Percentiles rank a stretch among this genome's conserved stretches.
phyloP scores from a whole-genome alignment of 495 filamentous ascomycete genomes.

The Penicillium bovifimosum region DNA sequence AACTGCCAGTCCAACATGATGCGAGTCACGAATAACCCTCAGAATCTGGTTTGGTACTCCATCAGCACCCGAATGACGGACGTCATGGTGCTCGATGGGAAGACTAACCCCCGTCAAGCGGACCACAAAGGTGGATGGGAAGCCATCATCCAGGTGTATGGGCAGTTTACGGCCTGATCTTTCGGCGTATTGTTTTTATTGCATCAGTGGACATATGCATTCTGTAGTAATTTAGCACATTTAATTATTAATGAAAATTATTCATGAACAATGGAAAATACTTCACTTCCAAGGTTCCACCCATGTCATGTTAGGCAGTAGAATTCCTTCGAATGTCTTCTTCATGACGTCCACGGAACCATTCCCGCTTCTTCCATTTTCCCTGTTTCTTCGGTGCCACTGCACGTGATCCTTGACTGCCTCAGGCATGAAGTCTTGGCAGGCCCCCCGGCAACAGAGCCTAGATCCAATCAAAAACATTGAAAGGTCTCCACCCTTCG shows the following conservation, averaged over 20 bases:
- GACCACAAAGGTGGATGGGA: conserved; percentile 53
- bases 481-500: not conserved
- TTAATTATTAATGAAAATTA: too few relatives aligned
- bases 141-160: conserved; percentile 45
- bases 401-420: not conserved
- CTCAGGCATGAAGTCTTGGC: conserved; percentile 2
- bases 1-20: conserved; percentile 44
- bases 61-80: conserved; percentile 36
- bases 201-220: conserved; percentile 8
- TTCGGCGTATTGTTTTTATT: not conserved
- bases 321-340: too few relatives aligned
- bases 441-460: not conserved
- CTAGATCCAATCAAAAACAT: not conserved
- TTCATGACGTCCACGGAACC: not conserved
- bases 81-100: conserved; percentile 37
- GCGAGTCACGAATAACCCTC: conserved; percentile 26
- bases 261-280: too few relatives aligned
- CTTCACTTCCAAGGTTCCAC: too few relatives aligned
- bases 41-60: conserved; percentile 39
- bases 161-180: conserved; percentile 18
- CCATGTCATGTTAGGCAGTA: too few relatives aligned
- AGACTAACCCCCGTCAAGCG: conserved; percentile 27
- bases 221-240: too few relatives aligned
- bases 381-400: conserved; percentile 1
- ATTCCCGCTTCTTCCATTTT: not conserved